Conservation (phyloP, 2,329 filamentous ascomycete species). For the Nemania sp. region DNA sequence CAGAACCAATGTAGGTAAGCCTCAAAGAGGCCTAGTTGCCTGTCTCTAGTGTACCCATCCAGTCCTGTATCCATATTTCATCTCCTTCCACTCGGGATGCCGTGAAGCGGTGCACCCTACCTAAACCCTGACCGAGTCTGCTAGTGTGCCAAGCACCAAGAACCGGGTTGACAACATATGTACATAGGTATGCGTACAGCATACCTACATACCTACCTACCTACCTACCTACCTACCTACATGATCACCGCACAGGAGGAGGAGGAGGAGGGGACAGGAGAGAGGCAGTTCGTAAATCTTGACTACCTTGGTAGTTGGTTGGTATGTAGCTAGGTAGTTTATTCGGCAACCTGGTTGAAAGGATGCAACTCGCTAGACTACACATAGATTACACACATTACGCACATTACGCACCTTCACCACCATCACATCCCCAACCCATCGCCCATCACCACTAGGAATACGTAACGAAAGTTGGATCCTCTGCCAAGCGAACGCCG, state of each 20-base stretch:
- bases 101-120: neutral
- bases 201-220: neutral
- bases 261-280: no score
- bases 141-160: conserved; percentile 1
- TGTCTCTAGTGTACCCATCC: neutral
- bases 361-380: neutral
- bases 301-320: no score
- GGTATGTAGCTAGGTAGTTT: no score
- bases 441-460: conserved; percentile 22
- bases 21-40: neutral
- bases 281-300: neutral
- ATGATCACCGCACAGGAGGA: neutral
- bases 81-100: neutral
- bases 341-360: neutral
- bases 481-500: conserved; percentile 25
- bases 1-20: conserved; percentile 2
- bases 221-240: neutral
- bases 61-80: neutral
- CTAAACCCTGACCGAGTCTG: neutral
- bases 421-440: conserved; percentile 22
- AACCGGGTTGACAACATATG: conserved; percentile 2
- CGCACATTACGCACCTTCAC: conserved; percentile 17
- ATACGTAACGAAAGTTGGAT: conserved; percentile 13
- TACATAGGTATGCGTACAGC: no score
- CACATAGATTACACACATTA: neutral